Conservation (phyloP, 2,329 filamentous ascomycete genomes). For the Capronia americana region DNA sequence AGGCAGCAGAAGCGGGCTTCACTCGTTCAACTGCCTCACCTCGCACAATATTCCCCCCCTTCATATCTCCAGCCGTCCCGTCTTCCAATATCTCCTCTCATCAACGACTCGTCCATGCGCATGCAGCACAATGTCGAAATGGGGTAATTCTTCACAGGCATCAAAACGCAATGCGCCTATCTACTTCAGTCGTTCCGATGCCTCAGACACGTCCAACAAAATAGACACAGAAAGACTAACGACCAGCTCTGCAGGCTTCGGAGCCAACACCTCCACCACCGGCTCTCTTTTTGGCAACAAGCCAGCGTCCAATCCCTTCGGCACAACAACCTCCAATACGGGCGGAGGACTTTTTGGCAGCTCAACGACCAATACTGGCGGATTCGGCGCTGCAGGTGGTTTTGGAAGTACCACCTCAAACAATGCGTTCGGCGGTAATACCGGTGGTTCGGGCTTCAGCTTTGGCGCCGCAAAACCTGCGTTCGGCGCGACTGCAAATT, state of each 20-base stretch:
- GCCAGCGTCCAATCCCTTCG: conserved; percentile 36
- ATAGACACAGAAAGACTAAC: conserved; percentile 21
- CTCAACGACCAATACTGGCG: conserved; percentile 30
- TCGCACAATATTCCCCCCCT: background rate
- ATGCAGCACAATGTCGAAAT: conserved; percentile 10
- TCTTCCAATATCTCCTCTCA: background rate
- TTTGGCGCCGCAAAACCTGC: conserved; percentile 57
- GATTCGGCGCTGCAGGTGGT: conserved; percentile 35
- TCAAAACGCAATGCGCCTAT: conserved; percentile 7
- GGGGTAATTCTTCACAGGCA: background rate
- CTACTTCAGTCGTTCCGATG: conserved; percentile 3
- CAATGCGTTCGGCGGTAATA: conserved; percentile 39
- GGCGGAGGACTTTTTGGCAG: conserved; percentile 37
- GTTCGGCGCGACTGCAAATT: conserved; percentile 52
- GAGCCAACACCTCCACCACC: conserved; percentile 30
- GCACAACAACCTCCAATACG: conserved; percentile 35
- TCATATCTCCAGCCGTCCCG: background rate
- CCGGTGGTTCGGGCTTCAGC: conserved; percentile 41
- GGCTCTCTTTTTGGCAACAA: conserved; percentile 38
- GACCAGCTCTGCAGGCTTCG: conserved; percentile 29
- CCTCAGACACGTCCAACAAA: background rate
- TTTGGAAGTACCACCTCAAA: conserved; percentile 35
- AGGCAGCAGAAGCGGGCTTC: conserved; percentile 8
- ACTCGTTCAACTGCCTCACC: conserved; percentile 9
- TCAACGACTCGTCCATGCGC: background rate